Evolutionary conservation across 1,139 yeast genomes (phyloP).

Genomic region (Yamadazyma kanchanaburiensis): DNA sequence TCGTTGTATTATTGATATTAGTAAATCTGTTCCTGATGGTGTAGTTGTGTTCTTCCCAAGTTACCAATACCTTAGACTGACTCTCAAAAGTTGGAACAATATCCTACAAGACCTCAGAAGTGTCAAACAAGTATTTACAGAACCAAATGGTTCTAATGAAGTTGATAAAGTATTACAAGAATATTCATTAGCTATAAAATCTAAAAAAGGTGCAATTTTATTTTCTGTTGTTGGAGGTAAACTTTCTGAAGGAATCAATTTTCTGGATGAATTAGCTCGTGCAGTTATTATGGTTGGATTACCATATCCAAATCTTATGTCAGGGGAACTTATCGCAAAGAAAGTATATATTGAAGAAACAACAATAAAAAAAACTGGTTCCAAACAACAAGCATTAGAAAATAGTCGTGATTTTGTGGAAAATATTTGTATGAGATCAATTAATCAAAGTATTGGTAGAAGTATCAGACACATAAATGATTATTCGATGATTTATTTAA

Average conservation of each 20-base stretch:
- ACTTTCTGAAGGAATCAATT: slow-evolving; percentile 92
- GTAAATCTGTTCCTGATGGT: slow-evolving; percentile 63
- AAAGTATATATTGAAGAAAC: slow-evolving; percentile 59
- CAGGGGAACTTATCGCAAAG: slow-evolving; percentile 81
- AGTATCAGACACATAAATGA: slow-evolving; percentile 84
- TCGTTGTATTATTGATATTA: slow-evolving; percentile 37
- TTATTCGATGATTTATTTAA: slow-evolving; percentile 68
- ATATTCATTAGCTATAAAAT: slow-evolving; percentile 37
- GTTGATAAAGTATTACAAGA: slow-evolving; percentile 46
- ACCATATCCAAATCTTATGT: slow-evolving; percentile 83
- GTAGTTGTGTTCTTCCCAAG: slow-evolving; percentile 84
- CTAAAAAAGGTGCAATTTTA: slow-evolving; percentile 56
- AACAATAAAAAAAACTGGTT: slow-evolving; percentile 36
- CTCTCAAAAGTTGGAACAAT: slow-evolving; percentile 1
- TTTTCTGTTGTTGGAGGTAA: slow-evolving; percentile 93
- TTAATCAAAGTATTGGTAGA: slow-evolving; percentile 91
- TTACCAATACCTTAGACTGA: slow-evolving; percentile 57
- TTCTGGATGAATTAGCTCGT: slow-evolving; percentile 81
- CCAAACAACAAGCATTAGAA: slow-evolving; percentile 35
- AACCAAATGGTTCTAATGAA: slow-evolving; percentile 42
- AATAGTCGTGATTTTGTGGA: slow-evolving; percentile 69
- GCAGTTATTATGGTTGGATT: slow-evolving; percentile 86
- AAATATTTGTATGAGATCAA: slow-evolving; percentile 86
- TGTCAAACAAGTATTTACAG: slow-evolving; percentile 52
- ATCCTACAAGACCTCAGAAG: background rate